Percentiles rank a stretch among this genome's conserved stretches.
Evolutionary conservation across 2,329 filamentous ascomycete species (phyloP).

Genomic region (Dactylellina sp.): DNA sequence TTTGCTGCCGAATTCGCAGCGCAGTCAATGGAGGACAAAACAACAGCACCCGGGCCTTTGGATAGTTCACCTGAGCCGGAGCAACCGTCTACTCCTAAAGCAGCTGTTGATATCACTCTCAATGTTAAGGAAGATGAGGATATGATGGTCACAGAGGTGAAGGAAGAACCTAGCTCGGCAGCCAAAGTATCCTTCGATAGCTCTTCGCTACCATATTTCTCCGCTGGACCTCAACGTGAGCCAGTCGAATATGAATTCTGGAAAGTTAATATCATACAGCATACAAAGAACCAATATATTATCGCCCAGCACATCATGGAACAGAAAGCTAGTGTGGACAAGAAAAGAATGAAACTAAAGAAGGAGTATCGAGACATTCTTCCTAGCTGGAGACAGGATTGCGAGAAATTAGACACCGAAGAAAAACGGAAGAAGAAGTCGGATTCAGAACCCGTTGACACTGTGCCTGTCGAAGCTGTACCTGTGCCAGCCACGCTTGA

Average conservation of each 20-base stretch:
- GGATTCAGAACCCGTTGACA: slow-evolving; percentile 58
- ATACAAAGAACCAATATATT: slow-evolving; percentile 57
- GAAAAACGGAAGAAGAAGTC: slow-evolving; percentile 60
- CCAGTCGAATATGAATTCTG: slow-evolving; percentile 59
- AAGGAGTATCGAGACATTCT: slow-evolving; percentile 59
- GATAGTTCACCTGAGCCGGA: slow-evolving; percentile 58
- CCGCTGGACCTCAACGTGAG: slow-evolving; percentile 57
- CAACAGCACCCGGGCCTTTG: slow-evolving; percentile 28
- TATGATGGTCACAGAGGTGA: slow-evolving; percentile 54
- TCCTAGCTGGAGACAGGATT: slow-evolving; percentile 58
- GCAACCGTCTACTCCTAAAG: slow-evolving; percentile 43
- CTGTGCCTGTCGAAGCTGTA: slow-evolving; percentile 52
- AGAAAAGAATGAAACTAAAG: slow-evolving; percentile 57
- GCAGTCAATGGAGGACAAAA: slow-evolving; percentile 50
- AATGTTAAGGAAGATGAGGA: slow-evolving; percentile 59
- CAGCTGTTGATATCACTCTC: slow-evolving; percentile 41
- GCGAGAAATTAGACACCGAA: slow-evolving; percentile 59
- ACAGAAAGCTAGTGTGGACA: slow-evolving; percentile 37
- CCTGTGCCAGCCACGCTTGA: slow-evolving; percentile 53
- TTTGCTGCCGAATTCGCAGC: slow-evolving; percentile 40
- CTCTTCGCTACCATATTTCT: slow-evolving; percentile 58
- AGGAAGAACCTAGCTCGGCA: slow-evolving; percentile 28
- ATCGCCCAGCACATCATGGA: slow-evolving; percentile 56
- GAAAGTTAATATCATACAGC: slow-evolving; percentile 56
- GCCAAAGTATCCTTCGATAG: slow-evolving; percentile 44